These are phyloP conservation scores for Penicillium canescens DNA, from an alignment of 495 filamentous ascomycete species.

Conservation along the genomic window DNA sequence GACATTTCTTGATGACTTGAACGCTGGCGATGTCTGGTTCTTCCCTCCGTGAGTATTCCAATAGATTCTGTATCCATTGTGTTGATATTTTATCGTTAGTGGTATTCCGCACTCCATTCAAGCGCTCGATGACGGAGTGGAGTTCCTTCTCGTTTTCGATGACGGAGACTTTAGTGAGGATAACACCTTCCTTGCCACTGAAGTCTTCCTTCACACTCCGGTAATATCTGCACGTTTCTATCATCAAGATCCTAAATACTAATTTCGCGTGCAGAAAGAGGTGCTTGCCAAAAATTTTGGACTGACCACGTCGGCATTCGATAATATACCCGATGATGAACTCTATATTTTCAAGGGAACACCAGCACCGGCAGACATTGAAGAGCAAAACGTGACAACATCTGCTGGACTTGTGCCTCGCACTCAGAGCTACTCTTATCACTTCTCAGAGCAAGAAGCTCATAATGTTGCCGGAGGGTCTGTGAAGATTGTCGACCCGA, in stretches of 20 bases:
- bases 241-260: neutral
- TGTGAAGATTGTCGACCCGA: slow-evolving; percentile 67
- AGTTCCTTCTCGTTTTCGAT: slow-evolving; percentile 73
- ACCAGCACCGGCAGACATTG: slow-evolving; percentile 58
- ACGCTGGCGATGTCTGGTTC: slow-evolving; percentile 70
- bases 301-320: slow-evolving; percentile 52
- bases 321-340: slow-evolving; percentile 57
- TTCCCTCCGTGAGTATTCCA: slow-evolving; percentile 51
- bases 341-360: slow-evolving; percentile 73
- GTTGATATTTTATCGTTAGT: slow-evolving; percentile 14
- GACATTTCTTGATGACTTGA: slow-evolving; percentile 66
- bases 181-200: slow-evolving; percentile 65
- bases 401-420: slow-evolving; percentile 56
- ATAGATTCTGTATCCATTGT: neutral
- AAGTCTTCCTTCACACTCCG: slow-evolving; percentile 61
- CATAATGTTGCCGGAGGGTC: slow-evolving; percentile 60
- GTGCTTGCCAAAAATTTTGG: slow-evolving; percentile 66
- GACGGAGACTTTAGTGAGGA: slow-evolving; percentile 69
- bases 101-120: slow-evolving; percentile 71
- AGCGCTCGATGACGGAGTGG: slow-evolving; percentile 61
- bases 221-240: slow-evolving; percentile 13
- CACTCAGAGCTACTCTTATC: slow-evolving; percentile 60
- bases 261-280: slow-evolving; percentile 33
- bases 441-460: slow-evolving; percentile 63
- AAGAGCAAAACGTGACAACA: slow-evolving; percentile 61